Evolutionary conservation across 106 monocot genomes (phyloP).

Genomic region (Agapanthus africanus): DNA sequence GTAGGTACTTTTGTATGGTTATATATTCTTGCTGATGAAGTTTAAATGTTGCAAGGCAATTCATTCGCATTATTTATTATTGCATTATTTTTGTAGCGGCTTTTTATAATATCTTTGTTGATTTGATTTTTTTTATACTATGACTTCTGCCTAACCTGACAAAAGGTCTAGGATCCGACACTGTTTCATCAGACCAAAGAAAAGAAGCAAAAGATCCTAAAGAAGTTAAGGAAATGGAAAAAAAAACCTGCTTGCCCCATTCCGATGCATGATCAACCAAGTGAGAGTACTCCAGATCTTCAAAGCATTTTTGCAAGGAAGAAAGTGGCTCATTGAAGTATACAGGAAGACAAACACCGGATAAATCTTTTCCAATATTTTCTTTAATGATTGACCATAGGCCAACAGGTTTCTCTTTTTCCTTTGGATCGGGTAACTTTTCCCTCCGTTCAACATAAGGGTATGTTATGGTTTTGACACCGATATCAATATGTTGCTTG

Average conservation of each 20-base stretch:
- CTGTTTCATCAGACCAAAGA: too few relatives aligned
- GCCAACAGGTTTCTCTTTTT: slow-evolving; percentile 90
- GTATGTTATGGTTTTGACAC: slow-evolving; percentile 37
- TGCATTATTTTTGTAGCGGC: too few relatives aligned
- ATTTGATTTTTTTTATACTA: too few relatives aligned
- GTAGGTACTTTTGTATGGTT: too few relatives aligned
- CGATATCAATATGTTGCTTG: slow-evolving; percentile 13
- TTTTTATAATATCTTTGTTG: too few relatives aligned
- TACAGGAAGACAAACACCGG: slow-evolving; percentile 96
- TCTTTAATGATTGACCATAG: slow-evolving; percentile 98
- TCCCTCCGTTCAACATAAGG: slow-evolving; percentile 75
- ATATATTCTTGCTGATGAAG: too few relatives aligned
- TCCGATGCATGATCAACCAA: slow-evolving; percentile 80
- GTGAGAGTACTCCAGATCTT: slow-evolving; percentile 89
- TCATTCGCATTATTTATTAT: too few relatives aligned
- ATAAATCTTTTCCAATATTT: slow-evolving; percentile 96
- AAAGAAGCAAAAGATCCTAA: background rate
- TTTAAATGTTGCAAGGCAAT: too few relatives aligned
- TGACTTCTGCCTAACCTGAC: too few relatives aligned
- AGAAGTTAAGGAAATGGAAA: background rate
- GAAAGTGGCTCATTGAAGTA: slow-evolving; percentile 97
- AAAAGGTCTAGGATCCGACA: too few relatives aligned
- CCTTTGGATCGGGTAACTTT: slow-evolving; percentile 85
- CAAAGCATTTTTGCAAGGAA: slow-evolving; percentile 94
- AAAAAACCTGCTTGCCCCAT: slow-evolving; percentile 85